Evolutionary conservation across 2,329 filamentous ascomycete species (phyloP), one percentile per base, ranked within the genome.

Genomic region (Paecilomyces dactylethromorphus): DNA sequence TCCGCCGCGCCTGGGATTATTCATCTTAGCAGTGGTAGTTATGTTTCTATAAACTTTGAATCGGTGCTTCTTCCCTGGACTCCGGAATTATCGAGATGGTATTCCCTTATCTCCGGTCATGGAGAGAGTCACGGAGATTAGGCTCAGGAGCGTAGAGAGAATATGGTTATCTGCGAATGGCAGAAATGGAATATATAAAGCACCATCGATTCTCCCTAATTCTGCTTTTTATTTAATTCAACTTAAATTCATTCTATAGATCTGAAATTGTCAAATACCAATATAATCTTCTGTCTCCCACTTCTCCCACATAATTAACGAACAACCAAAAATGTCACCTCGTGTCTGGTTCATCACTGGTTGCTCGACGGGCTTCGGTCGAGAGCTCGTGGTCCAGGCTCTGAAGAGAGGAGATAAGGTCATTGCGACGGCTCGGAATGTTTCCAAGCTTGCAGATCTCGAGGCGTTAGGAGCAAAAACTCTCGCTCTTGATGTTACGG

Each of bases 331-430:
- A 26, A 52, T 52, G 50, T 24, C 50, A 15, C 50, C 50, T n/a
- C 50, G 50, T 22, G 68, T 74, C 55, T 76, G 72, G 71, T 66
- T 74, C 50, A 68, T 75, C 50, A 74, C 71, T 13, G 71, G 73
- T 33, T 70, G 66, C 56, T 73, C 71, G 7, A 70, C 68, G 31
- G 72, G 73, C 12, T 67, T 76, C 31, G 72, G 73, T 26, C 51
- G 56, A 18, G 67, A 70, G 56, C 62, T 74, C 22, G 66, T 64
- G 29, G 58, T 64, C 13, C 61, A 65, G 52, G 65, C 61, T 8
- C 63, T 74, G 8, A 55, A 59, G 3, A 68, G 66, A 10, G 72
- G 72, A 4, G 68, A 74, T 59, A 68, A 66, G 53, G 71, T 75
- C 13, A 71, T 76, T 22, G 72, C 74, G 12, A 73, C 72, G 0